Conservation (phyloP, 352 stramenopile genomes). For the Phytophthora cryptogea region DNA sequence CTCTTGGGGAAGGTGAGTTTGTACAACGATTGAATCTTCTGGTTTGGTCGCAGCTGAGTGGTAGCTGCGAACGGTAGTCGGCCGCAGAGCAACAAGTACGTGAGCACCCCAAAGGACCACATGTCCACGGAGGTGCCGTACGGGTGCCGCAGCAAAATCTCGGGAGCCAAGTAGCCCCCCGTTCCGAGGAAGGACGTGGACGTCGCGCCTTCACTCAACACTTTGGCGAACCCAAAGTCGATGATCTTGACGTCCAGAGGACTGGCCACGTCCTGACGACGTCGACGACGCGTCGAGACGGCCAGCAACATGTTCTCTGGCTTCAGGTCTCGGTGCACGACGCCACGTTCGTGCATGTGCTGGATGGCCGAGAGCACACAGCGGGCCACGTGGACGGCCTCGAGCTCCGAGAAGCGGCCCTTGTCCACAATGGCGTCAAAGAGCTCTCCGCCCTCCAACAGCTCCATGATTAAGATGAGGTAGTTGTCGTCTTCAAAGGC, state of each 20-base stretch:
- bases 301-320: conserved; percentile 78
- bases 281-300: conserved; percentile 26
- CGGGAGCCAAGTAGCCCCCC: conserved; percentile 95
- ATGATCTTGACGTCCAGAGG: conserved; percentile 95
- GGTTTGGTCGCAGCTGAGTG: conserved; percentile 58
- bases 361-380: conserved; percentile 71
- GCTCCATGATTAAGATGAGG: conserved; percentile 74
- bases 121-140: conserved; percentile 97
- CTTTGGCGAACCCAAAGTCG: conserved; percentile 98
- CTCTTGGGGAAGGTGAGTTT: conserved; percentile 73
- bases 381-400: conserved; percentile 55
- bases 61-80: conserved; percentile 81
- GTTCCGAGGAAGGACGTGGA: conserved; percentile 82
- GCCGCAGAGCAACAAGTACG: conserved; percentile 96
- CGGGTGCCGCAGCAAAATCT: conserved; percentile 96
- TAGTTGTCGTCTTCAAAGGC: conserved; percentile 72
- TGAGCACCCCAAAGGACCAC: conserved; percentile 97
- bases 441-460: conserved; percentile 78
- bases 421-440: conserved; percentile 83
- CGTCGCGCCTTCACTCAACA: conserved; percentile 58
- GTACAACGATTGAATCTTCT: conserved; percentile 68
- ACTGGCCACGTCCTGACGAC: conserved; percentile 9
- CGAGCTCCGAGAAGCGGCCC: conserved; percentile 56
- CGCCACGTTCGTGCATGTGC: conserved; percentile 73
- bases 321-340: conserved; percentile 80